Evolutionary conservation across 148 eudicot genomes (phyloP).

Genomic region (Camellia japonica): DNA sequence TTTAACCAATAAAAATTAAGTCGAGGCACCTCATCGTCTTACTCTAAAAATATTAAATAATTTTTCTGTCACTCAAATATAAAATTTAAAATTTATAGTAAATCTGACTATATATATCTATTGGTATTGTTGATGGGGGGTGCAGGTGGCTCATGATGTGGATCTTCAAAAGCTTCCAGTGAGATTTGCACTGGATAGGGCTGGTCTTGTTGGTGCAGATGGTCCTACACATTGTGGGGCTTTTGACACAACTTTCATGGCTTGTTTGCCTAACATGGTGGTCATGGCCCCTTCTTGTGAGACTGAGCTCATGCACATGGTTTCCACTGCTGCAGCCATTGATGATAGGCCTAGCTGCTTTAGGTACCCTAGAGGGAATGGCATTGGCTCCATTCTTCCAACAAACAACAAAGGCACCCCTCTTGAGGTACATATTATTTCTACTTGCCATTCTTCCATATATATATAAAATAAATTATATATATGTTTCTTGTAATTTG

Average conservation of each 20-base stretch:
- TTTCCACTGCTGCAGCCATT: slow-evolving; percentile 42
- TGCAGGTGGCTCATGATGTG: slow-evolving; percentile 44
- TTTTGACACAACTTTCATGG: slow-evolving; percentile 46
- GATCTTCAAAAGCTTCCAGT: slow-evolving; percentile 48
- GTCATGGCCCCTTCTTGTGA: slow-evolving; percentile 48
- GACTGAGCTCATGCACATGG: slow-evolving; percentile 41
- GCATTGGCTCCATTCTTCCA: slow-evolving; percentile 33
- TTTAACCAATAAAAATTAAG: too few species aligned
- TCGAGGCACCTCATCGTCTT: too few species aligned
- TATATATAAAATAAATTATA: too few species aligned
- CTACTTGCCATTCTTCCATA: too few species aligned
- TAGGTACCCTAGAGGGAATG: slow-evolving; percentile 48
- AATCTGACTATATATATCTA: too few species aligned
- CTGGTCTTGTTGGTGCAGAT: slow-evolving; percentile 48
- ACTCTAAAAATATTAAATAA: too few species aligned
- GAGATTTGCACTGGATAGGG: slow-evolving; percentile 44
- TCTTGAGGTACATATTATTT: slow-evolving; percentile 25
- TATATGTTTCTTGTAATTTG: too few species aligned
- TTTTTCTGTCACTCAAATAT: too few species aligned
- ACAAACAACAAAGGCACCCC: slow-evolving; percentile 36
- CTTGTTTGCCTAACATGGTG: slow-evolving; percentile 50
- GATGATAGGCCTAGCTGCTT: slow-evolving; percentile 48
- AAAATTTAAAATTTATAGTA: too few species aligned
- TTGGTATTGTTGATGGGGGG: not conserved
- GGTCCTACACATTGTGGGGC: slow-evolving; percentile 50